Percentiles rank a stretch among this genome's conserved stretches.
These are phyloP conservation scores for Entrophospora sp. DNA, from an alignment of 192 early-diverging fungal genomes.

Conservation along the genomic window DNA sequence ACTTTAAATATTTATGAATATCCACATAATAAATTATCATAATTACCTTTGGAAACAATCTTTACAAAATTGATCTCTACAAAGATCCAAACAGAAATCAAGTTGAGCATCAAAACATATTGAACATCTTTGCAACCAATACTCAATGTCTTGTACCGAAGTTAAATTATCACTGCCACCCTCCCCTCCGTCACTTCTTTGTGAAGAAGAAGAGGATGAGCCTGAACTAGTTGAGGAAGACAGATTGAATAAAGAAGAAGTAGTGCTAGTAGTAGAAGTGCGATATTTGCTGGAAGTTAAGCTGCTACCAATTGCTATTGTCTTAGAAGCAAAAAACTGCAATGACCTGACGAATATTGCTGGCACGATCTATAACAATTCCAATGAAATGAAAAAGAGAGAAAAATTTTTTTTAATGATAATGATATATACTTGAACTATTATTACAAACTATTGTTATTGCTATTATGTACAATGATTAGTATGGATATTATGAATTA, in stretches of 20 bases:
- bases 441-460: too few species aligned
- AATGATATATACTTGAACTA: too few species aligned
- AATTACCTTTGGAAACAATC: slow-evolving; percentile 45
- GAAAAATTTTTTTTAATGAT: not conserved
- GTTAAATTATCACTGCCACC: slow-evolving; percentile 21
- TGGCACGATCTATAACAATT: slow-evolving; percentile 3
- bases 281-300: not conserved
- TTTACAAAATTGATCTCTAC: slow-evolving; percentile 47
- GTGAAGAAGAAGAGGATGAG: slow-evolving; percentile 16
- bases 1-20: not conserved
- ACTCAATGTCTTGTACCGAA: slow-evolving; percentile 36
- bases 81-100: slow-evolving; percentile 47
- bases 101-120: slow-evolving; percentile 50
- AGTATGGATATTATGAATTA: too few species aligned
- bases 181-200: slow-evolving; percentile 23
- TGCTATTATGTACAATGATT: too few species aligned
- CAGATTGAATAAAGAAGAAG: not conserved
- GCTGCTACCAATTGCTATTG: not conserved
- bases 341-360: slow-evolving; percentile 11
- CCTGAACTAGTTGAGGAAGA: slow-evolving; percentile 4
- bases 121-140: slow-evolving; percentile 45
- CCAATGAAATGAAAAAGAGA: not conserved
- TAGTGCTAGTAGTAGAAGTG: not conserved
- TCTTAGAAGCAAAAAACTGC: slow-evolving; percentile 12
- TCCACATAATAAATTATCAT: not conserved